Evolutionary conservation across 768 basidiomycete genomes (phyloP).

Genomic region (Hygrocybe coccinea): DNA sequence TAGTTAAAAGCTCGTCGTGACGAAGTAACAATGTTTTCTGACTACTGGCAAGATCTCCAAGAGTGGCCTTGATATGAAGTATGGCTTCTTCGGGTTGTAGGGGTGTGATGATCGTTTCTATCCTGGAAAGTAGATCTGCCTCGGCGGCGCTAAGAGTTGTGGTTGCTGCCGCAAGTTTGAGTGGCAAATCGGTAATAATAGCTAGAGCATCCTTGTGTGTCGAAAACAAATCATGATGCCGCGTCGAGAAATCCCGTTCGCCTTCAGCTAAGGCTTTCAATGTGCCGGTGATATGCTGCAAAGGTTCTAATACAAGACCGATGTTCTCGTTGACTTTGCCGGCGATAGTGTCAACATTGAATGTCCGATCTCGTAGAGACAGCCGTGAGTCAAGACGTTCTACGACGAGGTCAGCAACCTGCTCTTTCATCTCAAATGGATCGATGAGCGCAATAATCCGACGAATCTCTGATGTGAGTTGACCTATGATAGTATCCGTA

Average conservation of each 20-base stretch:
- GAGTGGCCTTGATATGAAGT: slow-evolving; percentile 41
- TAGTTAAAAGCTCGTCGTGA: slow-evolving; percentile 43
- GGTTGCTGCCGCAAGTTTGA: slow-evolving; percentile 41
- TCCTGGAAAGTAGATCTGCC: slow-evolving; percentile 29
- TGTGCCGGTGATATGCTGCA: slow-evolving; percentile 34
- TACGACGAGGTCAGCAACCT: slow-evolving; percentile 83
- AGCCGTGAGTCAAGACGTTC: slow-evolving; percentile 79
- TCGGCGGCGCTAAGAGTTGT: slow-evolving; percentile 40
- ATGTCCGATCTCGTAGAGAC: slow-evolving; percentile 67
- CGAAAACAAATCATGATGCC: slow-evolving; percentile 35
- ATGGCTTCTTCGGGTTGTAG: slow-evolving; percentile 33
- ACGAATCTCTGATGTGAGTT: slow-evolving; percentile 66
- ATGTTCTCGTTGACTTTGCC: slow-evolving; percentile 54
- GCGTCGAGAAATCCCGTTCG: slow-evolving; percentile 38
- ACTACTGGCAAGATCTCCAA: slow-evolving; percentile 47
- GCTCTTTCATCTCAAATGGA: slow-evolving; percentile 83
- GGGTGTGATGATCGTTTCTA: slow-evolving; percentile 23
- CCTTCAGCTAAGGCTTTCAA: slow-evolving; percentile 39
- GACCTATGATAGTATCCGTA: slow-evolving; percentile 48
- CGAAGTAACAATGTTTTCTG: slow-evolving; percentile 48
- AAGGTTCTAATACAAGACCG: slow-evolving; percentile 38
- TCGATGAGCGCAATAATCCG: slow-evolving; percentile 72
- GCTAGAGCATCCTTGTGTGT: slow-evolving; percentile 39
- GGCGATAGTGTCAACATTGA: slow-evolving; percentile 57
- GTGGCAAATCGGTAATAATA: slow-evolving; percentile 46